Conservation (phyloP, 139 green algal genomes). For the Mesotaenium endlicherianum region DNA sequence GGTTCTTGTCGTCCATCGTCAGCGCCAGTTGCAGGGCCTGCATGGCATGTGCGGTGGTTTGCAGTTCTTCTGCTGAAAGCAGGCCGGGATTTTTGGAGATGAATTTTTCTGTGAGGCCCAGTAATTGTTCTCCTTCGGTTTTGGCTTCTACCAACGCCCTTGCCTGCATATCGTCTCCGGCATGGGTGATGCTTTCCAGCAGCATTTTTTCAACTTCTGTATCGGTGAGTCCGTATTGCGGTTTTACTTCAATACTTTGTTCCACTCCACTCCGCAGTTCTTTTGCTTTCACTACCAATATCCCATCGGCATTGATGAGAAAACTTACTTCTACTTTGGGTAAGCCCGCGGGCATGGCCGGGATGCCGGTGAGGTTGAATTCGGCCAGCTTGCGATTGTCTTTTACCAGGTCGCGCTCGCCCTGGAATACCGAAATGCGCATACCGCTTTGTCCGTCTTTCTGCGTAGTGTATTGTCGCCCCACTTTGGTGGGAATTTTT, state of each 20-base stretch:
- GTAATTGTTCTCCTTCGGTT: no score
- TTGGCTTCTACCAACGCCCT: no score
- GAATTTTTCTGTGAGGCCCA: no score
- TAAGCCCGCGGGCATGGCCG: slow-evolving; percentile 88
- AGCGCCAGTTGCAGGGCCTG: no score
- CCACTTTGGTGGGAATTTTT: slow-evolving; percentile 97
- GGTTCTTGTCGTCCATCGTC: no score
- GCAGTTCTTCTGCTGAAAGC: no score
- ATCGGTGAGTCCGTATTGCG: slow-evolving; percentile 67
- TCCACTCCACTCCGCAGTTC: slow-evolving; percentile 91
- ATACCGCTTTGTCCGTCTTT: slow-evolving; percentile 95
- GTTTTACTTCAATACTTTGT: slow-evolving; percentile 98
- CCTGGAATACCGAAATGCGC: slow-evolving; percentile 89
- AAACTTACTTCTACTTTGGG: slow-evolving; percentile 95
- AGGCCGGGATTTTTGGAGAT: no score
- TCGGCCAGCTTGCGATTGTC: slow-evolving; percentile 98
- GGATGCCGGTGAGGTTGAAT: slow-evolving; percentile 95
- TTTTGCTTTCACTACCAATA: slow-evolving; percentile 93
- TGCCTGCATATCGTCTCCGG: no score
- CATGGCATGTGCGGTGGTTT: no score
- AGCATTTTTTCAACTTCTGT: not conserved
- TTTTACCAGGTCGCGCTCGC: slow-evolving; percentile 81
- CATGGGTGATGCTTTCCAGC: not conserved
- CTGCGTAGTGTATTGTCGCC: slow-evolving; percentile 97
- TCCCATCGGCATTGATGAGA: slow-evolving; percentile 97